Conservation (phyloP, 805 yeast genomes). For the Schizosaccharomyces octosporus region DNA sequence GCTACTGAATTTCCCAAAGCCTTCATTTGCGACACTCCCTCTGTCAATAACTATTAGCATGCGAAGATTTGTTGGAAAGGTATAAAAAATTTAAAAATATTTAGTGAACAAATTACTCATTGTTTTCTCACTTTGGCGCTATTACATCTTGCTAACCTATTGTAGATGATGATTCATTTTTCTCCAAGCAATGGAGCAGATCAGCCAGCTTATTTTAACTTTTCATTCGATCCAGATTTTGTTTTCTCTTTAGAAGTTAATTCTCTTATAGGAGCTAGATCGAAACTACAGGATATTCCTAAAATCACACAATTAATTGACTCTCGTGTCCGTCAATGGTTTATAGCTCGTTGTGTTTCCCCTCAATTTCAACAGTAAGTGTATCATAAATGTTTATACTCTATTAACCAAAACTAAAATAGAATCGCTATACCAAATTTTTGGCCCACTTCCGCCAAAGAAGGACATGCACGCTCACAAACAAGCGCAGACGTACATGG, state of each 20-base stretch:
- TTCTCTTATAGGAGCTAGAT: conserved; percentile 75
- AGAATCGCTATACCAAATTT: neutral
- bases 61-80: conserved; percentile 62
- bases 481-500: neutral
- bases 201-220: conserved; percentile 39
- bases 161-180: neutral
- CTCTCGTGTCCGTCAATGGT: conserved; percentile 61
- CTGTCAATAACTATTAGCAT: conserved; percentile 64
- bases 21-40: conserved; percentile 69
- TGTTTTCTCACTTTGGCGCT: neutral
- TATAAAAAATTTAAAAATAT: conserved; percentile 13
- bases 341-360: conserved; percentile 75
- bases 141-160: neutral
- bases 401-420: neutral
- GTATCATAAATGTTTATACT: neutral
- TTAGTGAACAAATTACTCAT: neutral
- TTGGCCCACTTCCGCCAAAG: neutral
- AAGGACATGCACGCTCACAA: neutral
- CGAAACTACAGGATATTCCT: conserved; percentile 80
- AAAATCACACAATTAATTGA: conserved; percentile 70
- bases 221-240: conserved; percentile 80
- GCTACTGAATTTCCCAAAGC: conserved; percentile 57
- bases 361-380: conserved; percentile 57
- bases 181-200: neutral
- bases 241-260: conserved; percentile 69